Base-by-base conservation (phyloP, 192 early-diverging fungal genomes). In the Haplosporangium gracile region DNA sequence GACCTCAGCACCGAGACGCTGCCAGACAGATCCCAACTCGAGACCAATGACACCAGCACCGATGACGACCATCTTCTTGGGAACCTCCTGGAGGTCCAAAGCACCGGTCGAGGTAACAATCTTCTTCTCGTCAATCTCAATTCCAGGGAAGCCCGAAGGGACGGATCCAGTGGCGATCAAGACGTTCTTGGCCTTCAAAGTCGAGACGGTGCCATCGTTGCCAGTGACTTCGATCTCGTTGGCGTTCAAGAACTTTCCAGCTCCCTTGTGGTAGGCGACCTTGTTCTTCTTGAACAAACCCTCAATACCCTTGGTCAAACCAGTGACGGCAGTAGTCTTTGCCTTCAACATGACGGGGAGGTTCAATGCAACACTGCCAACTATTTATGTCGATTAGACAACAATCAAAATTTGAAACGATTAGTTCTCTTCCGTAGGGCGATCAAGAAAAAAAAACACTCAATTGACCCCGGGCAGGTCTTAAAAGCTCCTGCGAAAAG, bases 31-130 rank as follows among this genome's bases (percentile, higher is more conserved):
- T 49, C 98, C 98, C 70, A 99, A 92, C 91, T 99, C 98, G 55
- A 99, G 95, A 79, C 98, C 98, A 91, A 99, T 99, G 82, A 99
- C 98, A 91, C 98, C 98, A 75, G 96, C 98, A 80, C 98, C 98
- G 87, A 99, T 99, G 75, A 99, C 97, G 70, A 98, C 93, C 96
- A 99, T 96, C 92, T 97, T 98, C 92, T 99, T 95, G 57, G 98
- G 98, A 38, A 99, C 96, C 87, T 97, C 93, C 82, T 95, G 92
- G 81, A 99, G 92, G 39, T 96, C 95, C 80, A 99, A 93, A 20
- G 98, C 98, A 76, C 98, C 98, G 24, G 98, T 99, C n/a, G 98
- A 99, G 63, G 96, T 97, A 60, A 99, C 95, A 79, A 99, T 98
- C 88, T 94, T 93, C 92, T 97, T 94, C 91, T 98, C 97, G 85